Evolutionary conservation across 2,329 filamentous ascomycete genomes (phyloP).

Genomic region (Dryadomyces quercivorus): DNA sequence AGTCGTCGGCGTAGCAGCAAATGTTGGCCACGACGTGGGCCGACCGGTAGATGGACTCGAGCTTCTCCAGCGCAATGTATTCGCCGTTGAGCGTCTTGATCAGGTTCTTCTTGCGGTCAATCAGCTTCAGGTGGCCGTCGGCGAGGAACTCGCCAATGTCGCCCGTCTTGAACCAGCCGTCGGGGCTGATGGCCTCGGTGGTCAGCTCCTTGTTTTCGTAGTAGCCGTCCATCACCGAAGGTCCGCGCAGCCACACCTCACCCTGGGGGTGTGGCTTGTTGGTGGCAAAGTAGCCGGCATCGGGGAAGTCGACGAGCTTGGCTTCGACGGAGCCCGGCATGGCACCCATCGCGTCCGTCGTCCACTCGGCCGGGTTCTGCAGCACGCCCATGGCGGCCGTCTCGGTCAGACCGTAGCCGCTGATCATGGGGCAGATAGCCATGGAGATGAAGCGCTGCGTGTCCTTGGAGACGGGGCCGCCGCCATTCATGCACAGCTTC

Average conservation of each 20-base stretch:
- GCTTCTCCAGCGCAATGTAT: constrained; percentile 72
- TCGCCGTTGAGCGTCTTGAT: constrained; percentile 74
- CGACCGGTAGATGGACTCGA: constrained; percentile 41
- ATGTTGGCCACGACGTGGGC: constrained; percentile 40
- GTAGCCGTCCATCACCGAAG: constrained; percentile 59
- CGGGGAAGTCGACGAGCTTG: constrained; percentile 76
- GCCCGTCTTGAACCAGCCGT: constrained; percentile 82
- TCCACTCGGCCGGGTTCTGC: constrained; percentile 71
- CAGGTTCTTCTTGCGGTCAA: constrained; percentile 83
- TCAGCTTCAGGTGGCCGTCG: constrained; percentile 59
- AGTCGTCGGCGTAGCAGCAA: constrained; percentile 40
- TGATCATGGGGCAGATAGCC: constrained; percentile 81
- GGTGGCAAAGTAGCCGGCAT: constrained; percentile 66
- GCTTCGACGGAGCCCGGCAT: constrained; percentile 63
- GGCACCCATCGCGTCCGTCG: constrained; percentile 58
- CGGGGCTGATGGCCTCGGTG: constrained; percentile 51
- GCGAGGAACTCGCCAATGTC: constrained; percentile 70
- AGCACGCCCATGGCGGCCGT: constrained; percentile 65
- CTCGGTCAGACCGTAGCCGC: constrained; percentile 79
- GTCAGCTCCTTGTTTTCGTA: constrained; percentile 71
- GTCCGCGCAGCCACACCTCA: constrained; percentile 79
- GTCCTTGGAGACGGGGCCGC: constrained; percentile 72
- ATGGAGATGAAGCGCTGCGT: constrained; percentile 82
- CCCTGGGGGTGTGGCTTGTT: constrained; percentile 70
- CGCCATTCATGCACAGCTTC: constrained; percentile 75